A percentile compares a stretch with the other conserved stretches of the same genome.
Evolutionary conservation across 2,329 filamentous ascomycete genomes (phyloP).

Genomic region (Thielaviopsis euricoi): DNA sequence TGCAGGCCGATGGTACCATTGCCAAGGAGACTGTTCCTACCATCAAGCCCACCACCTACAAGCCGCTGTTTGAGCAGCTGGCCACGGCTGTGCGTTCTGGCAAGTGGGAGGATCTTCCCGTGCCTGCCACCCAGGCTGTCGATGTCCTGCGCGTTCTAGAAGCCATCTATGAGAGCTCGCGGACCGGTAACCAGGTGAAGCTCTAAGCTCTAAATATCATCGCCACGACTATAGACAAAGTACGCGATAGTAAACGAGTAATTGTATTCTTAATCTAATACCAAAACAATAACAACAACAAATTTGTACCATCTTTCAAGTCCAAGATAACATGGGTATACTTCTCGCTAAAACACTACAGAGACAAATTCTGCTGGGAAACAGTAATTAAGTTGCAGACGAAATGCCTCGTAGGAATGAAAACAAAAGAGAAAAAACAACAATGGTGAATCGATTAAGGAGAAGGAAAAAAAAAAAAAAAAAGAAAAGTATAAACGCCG

Average conservation of each 20-base stretch:
- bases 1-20: constrained; percentile 34
- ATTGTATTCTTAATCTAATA: neutral
- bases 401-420: neutral
- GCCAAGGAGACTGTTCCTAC: constrained; percentile 36
- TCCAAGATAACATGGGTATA: constrained; percentile 8
- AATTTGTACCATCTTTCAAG: no score
- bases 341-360: constrained; percentile 3
- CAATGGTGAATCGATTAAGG: no score
- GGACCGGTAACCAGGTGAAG: constrained; percentile 27
- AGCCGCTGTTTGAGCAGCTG: constrained; percentile 44
- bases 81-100: constrained; percentile 31
- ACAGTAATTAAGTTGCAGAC: neutral
- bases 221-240: neutral
- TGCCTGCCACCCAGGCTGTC: constrained; percentile 33
- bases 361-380: neutral
- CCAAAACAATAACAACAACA: neutral
- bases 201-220: constrained; percentile 1
- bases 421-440: neutral
- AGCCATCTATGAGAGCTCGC: constrained; percentile 32
- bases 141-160: constrained; percentile 38
- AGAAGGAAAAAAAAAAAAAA: neutral
- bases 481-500: neutral
- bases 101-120: constrained; percentile 33
- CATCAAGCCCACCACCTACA: constrained; percentile 49
- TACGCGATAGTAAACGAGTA: neutral